phyloP scores from a whole-genome alignment of 2,329 filamentous ascomycete genomes.

The Fusarium sambucinum region DNA sequence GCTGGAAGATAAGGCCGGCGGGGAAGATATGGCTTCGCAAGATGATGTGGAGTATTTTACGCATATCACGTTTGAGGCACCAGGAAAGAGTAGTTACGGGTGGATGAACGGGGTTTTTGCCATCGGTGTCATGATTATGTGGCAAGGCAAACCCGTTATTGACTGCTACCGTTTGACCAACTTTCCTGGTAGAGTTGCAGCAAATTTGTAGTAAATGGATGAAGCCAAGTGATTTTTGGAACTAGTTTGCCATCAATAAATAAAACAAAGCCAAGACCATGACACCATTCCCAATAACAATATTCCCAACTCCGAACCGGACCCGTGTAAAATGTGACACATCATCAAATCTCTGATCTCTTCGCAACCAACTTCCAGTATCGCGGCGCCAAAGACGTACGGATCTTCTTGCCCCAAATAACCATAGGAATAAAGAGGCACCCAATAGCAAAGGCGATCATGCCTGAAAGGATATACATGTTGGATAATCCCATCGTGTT shows the following conservation, averaged over 20 bases:
- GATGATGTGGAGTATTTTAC: conserved; percentile 43
- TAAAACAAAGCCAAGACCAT: background rate
- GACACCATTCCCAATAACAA: background rate
- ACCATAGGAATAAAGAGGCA: conserved; percentile 48
- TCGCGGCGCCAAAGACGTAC: conserved; percentile 30
- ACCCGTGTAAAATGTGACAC: background rate
- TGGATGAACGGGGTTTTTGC: conserved; percentile 39
- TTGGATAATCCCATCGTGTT: conserved; percentile 48
- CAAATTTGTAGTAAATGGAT: conserved; percentile 5
- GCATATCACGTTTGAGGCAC: conserved; percentile 35
- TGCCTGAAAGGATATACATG: conserved; percentile 48
- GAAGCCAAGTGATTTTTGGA: background rate
- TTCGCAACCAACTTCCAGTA: conserved; percentile 46
- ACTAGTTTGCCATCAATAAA: background rate
- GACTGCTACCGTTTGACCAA: conserved; percentile 42
- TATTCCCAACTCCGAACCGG: no score
- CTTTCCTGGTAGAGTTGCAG: conserved; percentile 28
- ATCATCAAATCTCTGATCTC: conserved; percentile 29
- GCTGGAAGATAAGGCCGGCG: background rate
- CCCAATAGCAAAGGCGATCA: conserved; percentile 43
- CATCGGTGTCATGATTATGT: conserved; percentile 38
- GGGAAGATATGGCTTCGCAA: conserved; percentile 29
- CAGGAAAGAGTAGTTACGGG: conserved; percentile 24
- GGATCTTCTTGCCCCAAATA: conserved; percentile 51
- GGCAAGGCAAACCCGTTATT: conserved; percentile 32